phyloP scores from a whole-genome alignment of 1,139 yeast species.

The Saccharomyces hybrid region DNA sequence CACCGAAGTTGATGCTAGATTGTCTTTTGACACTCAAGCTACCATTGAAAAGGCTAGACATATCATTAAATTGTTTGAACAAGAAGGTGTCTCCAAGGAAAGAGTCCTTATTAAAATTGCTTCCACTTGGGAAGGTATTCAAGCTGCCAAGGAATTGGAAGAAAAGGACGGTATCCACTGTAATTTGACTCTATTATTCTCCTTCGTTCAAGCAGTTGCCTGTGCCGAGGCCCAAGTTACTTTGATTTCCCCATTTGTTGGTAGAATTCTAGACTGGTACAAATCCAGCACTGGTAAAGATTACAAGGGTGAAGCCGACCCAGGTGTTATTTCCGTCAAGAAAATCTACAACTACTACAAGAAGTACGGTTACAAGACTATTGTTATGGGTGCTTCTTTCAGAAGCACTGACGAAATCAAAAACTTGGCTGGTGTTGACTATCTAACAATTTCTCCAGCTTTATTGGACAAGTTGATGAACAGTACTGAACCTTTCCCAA shows the following conservation, averaged over 20 bases:
- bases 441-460: constrained; percentile 90
- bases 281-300: constrained; percentile 89
- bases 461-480: constrained; percentile 82
- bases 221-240: constrained; percentile 98
- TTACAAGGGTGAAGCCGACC: constrained; percentile 75
- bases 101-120: constrained; percentile 94
- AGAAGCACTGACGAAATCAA: constrained; percentile 95
- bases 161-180: constrained; percentile 84
- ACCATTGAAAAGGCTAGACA: constrained; percentile 87
- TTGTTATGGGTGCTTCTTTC: constrained; percentile 99
- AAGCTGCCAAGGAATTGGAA: constrained; percentile 96
- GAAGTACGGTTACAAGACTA: constrained; percentile 92
- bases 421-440: constrained; percentile 97
- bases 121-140: constrained; percentile 98
- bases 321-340: constrained; percentile 92
- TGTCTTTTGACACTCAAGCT: constrained; percentile 90
- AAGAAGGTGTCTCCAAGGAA: constrained; percentile 77
- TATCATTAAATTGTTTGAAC: constrained; percentile 76
- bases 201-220: constrained; percentile 96
- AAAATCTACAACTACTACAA: constrained; percentile 93
- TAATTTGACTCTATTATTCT: constrained; percentile 91
- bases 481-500: constrained; percentile 73
- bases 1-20: constrained; percentile 97
- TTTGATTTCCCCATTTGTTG: constrained; percentile 96
- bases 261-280: constrained; percentile 98